Conservation (phyloP, 2,329 filamentous ascomycete species). For the Ophiosphaerella narmari region DNA sequence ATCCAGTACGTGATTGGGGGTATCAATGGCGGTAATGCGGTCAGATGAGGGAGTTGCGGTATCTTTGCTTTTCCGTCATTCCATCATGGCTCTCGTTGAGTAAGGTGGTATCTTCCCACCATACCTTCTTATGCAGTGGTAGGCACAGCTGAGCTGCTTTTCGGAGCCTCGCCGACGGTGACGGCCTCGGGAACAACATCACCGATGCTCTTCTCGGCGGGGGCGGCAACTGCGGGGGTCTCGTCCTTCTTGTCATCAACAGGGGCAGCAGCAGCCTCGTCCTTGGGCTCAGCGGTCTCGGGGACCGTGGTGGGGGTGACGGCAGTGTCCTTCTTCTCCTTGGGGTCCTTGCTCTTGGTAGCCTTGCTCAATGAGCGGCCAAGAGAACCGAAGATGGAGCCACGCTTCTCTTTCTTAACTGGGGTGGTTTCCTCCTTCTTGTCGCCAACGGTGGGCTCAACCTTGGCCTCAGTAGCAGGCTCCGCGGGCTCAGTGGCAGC, state of each 20-base stretch:
- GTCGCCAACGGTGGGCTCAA: conserved; percentile 49
- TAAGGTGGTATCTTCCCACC: conserved; percentile 46
- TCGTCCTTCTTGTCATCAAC: conserved; percentile 39
- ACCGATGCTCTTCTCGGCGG: conserved; percentile 41
- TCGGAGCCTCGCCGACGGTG: conserved; percentile 47
- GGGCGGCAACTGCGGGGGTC: conserved; percentile 25
- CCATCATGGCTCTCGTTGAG: conserved; percentile 48
- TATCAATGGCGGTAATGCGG: conserved; percentile 42
- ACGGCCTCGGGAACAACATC: conserved; percentile 47
- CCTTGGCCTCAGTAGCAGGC: conserved; percentile 38
- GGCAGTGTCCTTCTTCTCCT: conserved; percentile 41
- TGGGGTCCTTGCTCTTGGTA: conserved; percentile 44
- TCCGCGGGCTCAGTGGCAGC: conserved; percentile 26
- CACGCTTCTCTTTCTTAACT: conserved; percentile 75
- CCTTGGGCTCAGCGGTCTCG: conserved; percentile 35
- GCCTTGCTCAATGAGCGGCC: conserved; percentile 52
- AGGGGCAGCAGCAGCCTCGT: conserved; percentile 22
- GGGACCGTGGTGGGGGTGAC: conserved; percentile 41
- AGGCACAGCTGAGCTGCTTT: conserved; percentile 47
- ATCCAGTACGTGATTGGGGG: conserved; percentile 36
- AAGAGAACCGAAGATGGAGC: conserved; percentile 79
- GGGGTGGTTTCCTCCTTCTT: conserved; percentile 38
- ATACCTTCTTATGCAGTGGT: conserved; percentile 51
- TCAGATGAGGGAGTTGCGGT: conserved; percentile 47
- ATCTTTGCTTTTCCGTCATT: conserved; percentile 51